Conservation (phyloP, 1,284 basidiomycete genomes). For the Wallemia hederae region DNA sequence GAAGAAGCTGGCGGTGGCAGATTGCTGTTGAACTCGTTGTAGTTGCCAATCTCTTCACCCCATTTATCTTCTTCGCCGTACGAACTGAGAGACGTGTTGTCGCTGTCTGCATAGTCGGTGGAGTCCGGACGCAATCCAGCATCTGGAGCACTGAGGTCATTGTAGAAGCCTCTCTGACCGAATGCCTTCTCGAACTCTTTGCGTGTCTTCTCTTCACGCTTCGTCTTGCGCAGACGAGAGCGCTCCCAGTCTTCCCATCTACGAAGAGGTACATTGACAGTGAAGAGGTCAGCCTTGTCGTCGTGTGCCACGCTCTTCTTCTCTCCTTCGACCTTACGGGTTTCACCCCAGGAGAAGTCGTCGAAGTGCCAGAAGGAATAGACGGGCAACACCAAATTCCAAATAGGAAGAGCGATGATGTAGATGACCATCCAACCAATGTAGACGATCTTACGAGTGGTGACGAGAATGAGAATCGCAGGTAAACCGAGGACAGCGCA, state of each 20-base stretch:
- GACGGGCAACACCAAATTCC: constrained; percentile 78
- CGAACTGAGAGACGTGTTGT: not conserved
- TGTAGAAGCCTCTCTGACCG: not conserved
- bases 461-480: constrained; percentile 68
- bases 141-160: not conserved
- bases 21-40: not conserved
- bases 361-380: constrained; percentile 99
- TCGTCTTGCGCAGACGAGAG: constrained; percentile 68
- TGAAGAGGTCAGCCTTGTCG: constrained; percentile 25
- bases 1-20: not conserved
- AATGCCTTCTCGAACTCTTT: constrained; percentile 31
- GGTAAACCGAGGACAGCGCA: constrained; percentile 76
- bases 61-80: not conserved
- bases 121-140: not conserved
- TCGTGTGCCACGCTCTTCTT: constrained; percentile 40
- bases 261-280: constrained; percentile 48
- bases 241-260: constrained; percentile 99
- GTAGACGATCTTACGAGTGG: constrained; percentile 80
- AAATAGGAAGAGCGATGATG: constrained; percentile 64
- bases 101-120: not conserved
- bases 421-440: constrained; percentile 96
- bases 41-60: not conserved
- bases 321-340: constrained; percentile 86
- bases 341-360: constrained; percentile 97
- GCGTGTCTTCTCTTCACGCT: constrained; percentile 59